phyloP scores from a whole-genome alignment of 257 asterid genomes.

The Cynanchum wilfordii region DNA sequence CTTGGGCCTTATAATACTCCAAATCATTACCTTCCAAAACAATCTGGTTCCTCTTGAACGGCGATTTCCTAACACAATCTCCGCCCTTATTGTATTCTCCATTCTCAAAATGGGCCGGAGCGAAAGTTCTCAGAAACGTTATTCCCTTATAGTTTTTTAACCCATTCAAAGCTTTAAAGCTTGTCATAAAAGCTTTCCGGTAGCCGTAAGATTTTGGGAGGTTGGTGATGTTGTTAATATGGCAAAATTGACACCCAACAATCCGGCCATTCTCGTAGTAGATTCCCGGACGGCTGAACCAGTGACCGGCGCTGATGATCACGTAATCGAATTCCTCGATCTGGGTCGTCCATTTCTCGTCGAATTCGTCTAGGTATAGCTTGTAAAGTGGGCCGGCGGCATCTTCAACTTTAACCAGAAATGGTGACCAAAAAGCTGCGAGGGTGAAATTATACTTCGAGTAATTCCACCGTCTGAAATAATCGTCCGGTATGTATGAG shows the following conservation, averaged over 20 bases:
- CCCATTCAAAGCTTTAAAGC: conserved; percentile 26
- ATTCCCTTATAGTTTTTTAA: conserved; percentile 22
- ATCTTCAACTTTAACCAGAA: conserved; percentile 27
- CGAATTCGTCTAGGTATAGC: conserved; percentile 35
- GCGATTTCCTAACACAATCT: conserved; percentile 27
- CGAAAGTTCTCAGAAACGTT: conserved; percentile 26
- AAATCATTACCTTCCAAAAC: conserved; percentile 12
- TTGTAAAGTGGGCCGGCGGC: conserved; percentile 20
- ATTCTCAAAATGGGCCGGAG: conserved; percentile 38
- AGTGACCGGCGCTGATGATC: conserved; percentile 32
- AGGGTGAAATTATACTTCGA: conserved; percentile 39
- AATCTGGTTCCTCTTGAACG: conserved; percentile 24
- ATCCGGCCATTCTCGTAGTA: conserved; percentile 28
- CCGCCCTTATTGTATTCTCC: conserved; percentile 38
- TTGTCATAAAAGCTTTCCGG: conserved; percentile 29
- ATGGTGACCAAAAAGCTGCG: conserved; percentile 43
- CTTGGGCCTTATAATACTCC: conserved; percentile 26
- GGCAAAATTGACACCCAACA: conserved; percentile 35
- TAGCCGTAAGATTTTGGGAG: conserved; percentile 29
- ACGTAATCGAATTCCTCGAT: conserved; percentile 32
- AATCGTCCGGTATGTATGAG: conserved; percentile 31
- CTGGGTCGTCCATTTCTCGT: conserved; percentile 29
- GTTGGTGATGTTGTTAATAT: conserved; percentile 18
- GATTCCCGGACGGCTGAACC: conserved; percentile 33
- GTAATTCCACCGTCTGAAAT: conserved; percentile 49